Conservation (phyloP, 352 stramenopile species). For the Thraustotheca clavata region DNA sequence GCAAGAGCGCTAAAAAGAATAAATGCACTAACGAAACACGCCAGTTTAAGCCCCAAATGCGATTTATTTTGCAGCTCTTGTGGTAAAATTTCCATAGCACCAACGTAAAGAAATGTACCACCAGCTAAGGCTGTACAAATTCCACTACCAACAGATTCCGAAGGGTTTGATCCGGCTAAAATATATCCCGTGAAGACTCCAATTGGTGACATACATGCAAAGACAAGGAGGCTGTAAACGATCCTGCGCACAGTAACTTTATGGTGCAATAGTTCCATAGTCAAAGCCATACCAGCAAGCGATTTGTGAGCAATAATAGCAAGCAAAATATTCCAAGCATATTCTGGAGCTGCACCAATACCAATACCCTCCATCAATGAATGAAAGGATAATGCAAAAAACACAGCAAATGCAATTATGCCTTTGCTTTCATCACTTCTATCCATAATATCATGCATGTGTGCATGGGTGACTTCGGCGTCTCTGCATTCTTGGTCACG, state of each 20-base stretch:
- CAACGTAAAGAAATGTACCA: conserved; percentile 74
- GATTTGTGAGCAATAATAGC: conserved; percentile 80
- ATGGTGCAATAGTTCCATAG: conserved; percentile 64
- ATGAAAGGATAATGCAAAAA: conserved; percentile 73
- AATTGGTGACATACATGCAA: conserved; percentile 65
- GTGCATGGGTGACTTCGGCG: conserved; percentile 37
- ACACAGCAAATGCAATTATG: conserved; percentile 61
- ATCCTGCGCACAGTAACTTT: conserved; percentile 33
- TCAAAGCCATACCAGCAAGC: conserved; percentile 60
- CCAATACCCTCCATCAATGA: conserved; percentile 82
- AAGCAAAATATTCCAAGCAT: conserved; percentile 66
- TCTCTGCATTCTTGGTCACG: conserved; percentile 22
- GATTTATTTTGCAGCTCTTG: conserved; percentile 57
- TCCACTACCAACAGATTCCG: conserved; percentile 40
- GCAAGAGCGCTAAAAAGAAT: conserved; percentile 53
- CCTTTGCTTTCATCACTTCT: conserved; percentile 28
- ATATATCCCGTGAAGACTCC: conserved; percentile 57
- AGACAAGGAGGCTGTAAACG: conserved; percentile 38
- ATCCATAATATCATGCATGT: conserved; percentile 57
- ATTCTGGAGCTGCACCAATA: conserved; percentile 42
- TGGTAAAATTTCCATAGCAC: conserved; percentile 74
- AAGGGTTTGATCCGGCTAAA: conserved; percentile 31
- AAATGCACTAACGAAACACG: conserved; percentile 49
- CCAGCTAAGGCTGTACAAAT: conserved; percentile 67
- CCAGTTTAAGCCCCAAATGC: conserved; percentile 42